These are phyloP conservation scores for Phaeomoniella chlamydospora DNA, from an alignment of 2,329 filamentous ascomycete species.

Conservation along the genomic window DNA sequence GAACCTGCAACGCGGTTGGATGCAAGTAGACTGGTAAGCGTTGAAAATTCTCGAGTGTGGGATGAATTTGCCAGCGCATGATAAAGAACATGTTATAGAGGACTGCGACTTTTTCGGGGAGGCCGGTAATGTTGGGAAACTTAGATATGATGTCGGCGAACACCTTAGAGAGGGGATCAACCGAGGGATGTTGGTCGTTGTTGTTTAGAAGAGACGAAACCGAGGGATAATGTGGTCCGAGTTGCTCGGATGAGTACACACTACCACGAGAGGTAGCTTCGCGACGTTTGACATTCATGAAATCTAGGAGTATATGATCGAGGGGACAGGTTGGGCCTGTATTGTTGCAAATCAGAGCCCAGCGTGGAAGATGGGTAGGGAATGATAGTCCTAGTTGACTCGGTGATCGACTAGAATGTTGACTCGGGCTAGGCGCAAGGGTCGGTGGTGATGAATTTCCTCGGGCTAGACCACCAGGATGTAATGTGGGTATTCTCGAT, in stretches of 20 bases:
- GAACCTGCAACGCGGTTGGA: constrained; percentile 52
- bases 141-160: constrained; percentile 73
- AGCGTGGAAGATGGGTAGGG: constrained; percentile 17
- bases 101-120: constrained; percentile 70
- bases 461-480: too few species aligned
- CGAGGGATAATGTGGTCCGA: constrained; percentile 62
- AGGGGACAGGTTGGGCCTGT: constrained; percentile 58
- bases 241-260: constrained; percentile 20
- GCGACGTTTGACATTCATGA: constrained; percentile 53
- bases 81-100: constrained; percentile 77
- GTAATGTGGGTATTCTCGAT: constrained; percentile 24
- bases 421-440: too few species aligned
- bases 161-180: constrained; percentile 66
- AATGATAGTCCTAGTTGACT: constrained; percentile 9
- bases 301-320: constrained; percentile 67
- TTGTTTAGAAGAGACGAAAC: constrained; percentile 68
- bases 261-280: constrained; percentile 53
- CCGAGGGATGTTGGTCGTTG: constrained; percentile 33
- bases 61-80: constrained; percentile 74
- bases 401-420: too few species aligned
- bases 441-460: too few species aligned
- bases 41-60: constrained; percentile 65
- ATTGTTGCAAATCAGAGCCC: constrained; percentile 40
- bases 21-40: constrained; percentile 59
- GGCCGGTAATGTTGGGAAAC: constrained; percentile 64